Evolutionary conservation across 192 early-diverging fungal genomes (phyloP).

Genomic region (Bifiguratus adelaidae): DNA sequence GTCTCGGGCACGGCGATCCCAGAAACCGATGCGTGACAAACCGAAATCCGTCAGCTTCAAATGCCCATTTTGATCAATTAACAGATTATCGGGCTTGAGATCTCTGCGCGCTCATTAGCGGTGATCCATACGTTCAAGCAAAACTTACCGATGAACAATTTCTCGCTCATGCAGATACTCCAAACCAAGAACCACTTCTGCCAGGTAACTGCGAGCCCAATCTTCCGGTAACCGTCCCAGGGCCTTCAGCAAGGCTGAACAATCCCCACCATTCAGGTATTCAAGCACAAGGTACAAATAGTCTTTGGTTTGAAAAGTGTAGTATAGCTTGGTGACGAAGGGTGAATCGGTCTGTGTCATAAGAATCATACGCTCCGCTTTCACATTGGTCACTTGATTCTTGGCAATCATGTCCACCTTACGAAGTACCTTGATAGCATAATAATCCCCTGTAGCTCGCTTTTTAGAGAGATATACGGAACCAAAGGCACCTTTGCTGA

Average conservation of each 20-base stretch:
- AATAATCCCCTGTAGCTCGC: conserved; percentile 74
- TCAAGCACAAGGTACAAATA: conserved; percentile 84
- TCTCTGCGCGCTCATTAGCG: no score
- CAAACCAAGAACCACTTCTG: conserved; percentile 72
- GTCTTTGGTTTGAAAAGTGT: conserved; percentile 74
- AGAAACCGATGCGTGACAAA: conserved; percentile 70
- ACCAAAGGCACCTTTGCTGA: conserved; percentile 85
- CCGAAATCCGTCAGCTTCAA: conserved; percentile 88
- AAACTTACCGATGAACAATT: conserved; percentile 69
- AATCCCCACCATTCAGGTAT: conserved; percentile 84
- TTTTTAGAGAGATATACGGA: conserved; percentile 82
- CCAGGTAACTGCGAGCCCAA: conserved; percentile 78
- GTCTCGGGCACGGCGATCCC: conserved; percentile 60
- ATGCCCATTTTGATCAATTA: conserved; percentile 79
- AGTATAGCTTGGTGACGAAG: conserved; percentile 77
- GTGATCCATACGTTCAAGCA: background rate
- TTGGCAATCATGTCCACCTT: conserved; percentile 88
- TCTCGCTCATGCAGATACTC: conserved; percentile 69
- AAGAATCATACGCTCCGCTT: conserved; percentile 81
- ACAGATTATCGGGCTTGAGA: conserved; percentile 77
- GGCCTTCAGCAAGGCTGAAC: conserved; percentile 71
- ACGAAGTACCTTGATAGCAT: conserved; percentile 77
- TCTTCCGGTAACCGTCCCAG: conserved; percentile 62
- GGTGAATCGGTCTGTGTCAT: conserved; percentile 75
- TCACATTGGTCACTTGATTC: conserved; percentile 87